phyloP scores from a whole-genome alignment of 768 basidiomycete species.

The Hirschioporus abietinus region DNA sequence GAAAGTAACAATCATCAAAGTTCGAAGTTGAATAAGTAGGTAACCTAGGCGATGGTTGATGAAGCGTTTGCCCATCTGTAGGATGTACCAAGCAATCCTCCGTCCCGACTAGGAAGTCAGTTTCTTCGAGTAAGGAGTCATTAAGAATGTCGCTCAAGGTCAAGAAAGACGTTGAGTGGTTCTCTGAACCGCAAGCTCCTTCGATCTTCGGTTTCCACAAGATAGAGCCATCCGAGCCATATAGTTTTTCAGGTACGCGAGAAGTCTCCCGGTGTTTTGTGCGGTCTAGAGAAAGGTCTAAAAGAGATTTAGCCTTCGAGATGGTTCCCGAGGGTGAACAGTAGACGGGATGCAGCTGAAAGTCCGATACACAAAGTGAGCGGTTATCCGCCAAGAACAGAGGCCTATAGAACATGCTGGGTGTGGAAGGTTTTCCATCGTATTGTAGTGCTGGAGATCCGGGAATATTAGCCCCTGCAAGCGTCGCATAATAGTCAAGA shows the following conservation, averaged over 20 bases:
- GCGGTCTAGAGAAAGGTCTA: not conserved
- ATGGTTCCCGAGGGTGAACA: not conserved
- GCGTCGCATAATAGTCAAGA: not conserved
- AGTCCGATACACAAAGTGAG: not conserved
- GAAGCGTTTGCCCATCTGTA: not conserved
- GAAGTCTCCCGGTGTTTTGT: not conserved
- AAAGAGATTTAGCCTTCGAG: not conserved
- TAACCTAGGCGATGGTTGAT: not conserved
- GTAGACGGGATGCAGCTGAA: not conserved
- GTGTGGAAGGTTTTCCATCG: not conserved
- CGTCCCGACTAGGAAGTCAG: not conserved
- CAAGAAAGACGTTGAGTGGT: not conserved
- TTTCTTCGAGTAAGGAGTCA: not conserved
- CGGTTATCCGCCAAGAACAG: not conserved
- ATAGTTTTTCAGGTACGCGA: not conserved
- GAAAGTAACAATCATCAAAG: not conserved
- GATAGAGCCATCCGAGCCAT: not conserved
- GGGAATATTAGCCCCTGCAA: not conserved
- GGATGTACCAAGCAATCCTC: not conserved
- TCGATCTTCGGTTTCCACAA: not conserved
- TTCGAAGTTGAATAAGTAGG: not conserved
- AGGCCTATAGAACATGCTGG: not conserved
- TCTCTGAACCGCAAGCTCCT: not conserved
- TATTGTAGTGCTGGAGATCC: not conserved
- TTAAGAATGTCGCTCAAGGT: not conserved